Conservation (phyloP, 2,329 filamentous ascomycete species). For the Fusarium tupiense region DNA sequence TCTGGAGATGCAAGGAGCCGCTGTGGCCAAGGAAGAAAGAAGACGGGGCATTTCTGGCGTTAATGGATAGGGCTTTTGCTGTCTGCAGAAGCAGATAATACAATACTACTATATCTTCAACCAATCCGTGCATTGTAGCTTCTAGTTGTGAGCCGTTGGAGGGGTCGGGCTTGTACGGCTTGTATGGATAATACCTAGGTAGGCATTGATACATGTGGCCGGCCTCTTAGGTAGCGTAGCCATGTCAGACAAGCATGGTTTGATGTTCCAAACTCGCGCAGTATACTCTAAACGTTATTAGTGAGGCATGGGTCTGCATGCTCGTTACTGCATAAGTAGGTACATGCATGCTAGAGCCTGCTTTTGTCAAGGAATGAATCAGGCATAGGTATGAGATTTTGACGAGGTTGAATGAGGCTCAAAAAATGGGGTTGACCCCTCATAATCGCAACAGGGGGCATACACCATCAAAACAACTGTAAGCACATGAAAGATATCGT, state of each 20-base stretch:
- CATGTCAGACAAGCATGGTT: background rate
- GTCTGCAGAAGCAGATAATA: slow-evolving; percentile 30
- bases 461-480: background rate
- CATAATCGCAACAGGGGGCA: background rate
- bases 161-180: background rate
- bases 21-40: slow-evolving; percentile 12
- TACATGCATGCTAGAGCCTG: background rate
- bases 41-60: slow-evolving; percentile 37
- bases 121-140: background rate
- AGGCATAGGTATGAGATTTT: background rate
- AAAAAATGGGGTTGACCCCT: background rate
- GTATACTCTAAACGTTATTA: background rate
- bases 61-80: slow-evolving; percentile 31
- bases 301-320: background rate
- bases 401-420: background rate
- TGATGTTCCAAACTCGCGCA: background rate
- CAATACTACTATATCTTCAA: slow-evolving; percentile 16
- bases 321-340: background rate
- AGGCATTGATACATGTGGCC: background rate
- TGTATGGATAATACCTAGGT: background rate
- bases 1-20: slow-evolving; percentile 27
- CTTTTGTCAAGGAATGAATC: background rate
- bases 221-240: background rate
- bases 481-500: background rate
- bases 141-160: background rate